phyloP scores from a whole-genome alignment of 208 protist species.

The Wallacemonas rigidus region DNA sequence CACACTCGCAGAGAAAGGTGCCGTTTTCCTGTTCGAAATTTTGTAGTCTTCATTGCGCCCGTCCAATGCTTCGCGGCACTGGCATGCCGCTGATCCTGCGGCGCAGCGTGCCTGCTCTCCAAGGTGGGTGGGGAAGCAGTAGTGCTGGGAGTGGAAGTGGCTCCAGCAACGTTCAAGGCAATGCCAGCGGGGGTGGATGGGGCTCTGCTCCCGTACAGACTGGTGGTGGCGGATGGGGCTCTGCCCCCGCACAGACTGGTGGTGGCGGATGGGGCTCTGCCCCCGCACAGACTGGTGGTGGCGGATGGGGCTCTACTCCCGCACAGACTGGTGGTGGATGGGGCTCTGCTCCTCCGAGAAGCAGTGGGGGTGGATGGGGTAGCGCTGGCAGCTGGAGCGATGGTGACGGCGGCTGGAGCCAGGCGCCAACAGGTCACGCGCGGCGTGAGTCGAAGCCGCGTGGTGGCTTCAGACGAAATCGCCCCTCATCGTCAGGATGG shows the following conservation, averaged over 20 bases:
- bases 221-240: constrained; percentile 19
- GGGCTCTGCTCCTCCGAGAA: neutral
- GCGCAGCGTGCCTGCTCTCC: constrained; percentile 28
- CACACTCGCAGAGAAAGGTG: neutral
- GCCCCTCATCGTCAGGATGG: constrained; percentile 31
- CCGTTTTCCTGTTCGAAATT: neutral
- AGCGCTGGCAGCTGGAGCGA: constrained; percentile 20
- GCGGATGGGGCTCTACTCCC: constrained; percentile 23
- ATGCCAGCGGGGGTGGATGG: constrained; percentile 31
- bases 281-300: constrained; percentile 15
- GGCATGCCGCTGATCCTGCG: constrained; percentile 18
- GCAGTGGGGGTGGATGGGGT: constrained; percentile 26
- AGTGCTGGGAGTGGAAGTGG: neutral
- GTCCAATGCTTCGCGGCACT: constrained; percentile 12
- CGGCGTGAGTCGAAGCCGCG: neutral
- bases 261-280: constrained; percentile 31
- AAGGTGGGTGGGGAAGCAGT: constrained; percentile 67
- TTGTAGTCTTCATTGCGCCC: neutral
- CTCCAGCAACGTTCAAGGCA: constrained; percentile 4
- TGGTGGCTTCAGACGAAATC: constrained; percentile 14
- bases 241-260: constrained; percentile 12
- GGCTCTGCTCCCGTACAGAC: neutral
- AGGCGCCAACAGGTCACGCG: constrained; percentile 11
- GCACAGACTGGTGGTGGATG: constrained; percentile 22
- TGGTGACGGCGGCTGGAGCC: constrained; percentile 12